Percentiles rank a stretch among this genome's conserved stretches.
phyloP scores from a whole-genome alignment of 331 rosid species.

The Arachis monticola region DNA sequence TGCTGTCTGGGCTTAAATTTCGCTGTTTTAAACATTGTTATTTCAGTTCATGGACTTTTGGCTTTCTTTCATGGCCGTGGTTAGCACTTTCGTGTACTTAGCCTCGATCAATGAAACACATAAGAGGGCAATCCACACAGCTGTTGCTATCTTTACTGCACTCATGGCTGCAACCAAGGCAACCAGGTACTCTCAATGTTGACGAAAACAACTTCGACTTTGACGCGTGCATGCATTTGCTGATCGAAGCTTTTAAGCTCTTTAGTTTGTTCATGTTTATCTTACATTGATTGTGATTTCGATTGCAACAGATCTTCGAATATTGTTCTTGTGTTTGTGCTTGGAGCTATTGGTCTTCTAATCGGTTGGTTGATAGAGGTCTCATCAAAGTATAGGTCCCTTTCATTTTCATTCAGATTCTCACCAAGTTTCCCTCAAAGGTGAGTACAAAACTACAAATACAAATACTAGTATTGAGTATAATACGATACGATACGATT shows the following conservation, averaged over 20 bases:
- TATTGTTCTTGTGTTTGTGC: constrained; percentile 22
- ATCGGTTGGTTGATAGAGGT: constrained; percentile 89
- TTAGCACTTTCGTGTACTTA: constrained; percentile 86
- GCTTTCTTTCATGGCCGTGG: constrained; percentile 98
- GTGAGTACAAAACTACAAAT: constrained; percentile 39
- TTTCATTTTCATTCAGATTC: constrained; percentile 58
- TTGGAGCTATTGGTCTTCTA: constrained; percentile 77
- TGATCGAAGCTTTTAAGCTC: constrained; percentile 1
- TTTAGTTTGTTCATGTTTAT: constrained; percentile 32
- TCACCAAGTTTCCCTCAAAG: constrained; percentile 59
- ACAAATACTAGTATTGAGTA: too few species aligned
- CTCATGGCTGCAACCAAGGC: constrained; percentile 85
- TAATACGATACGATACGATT: too few species aligned
- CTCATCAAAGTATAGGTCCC: constrained; percentile 62
- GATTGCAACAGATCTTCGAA: not conserved
- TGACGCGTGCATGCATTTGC: not conserved
- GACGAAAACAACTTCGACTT: constrained; percentile 6
- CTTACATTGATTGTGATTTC: constrained; percentile 2
- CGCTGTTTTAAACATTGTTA: constrained; percentile 33
- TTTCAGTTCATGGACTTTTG: constrained; percentile 98
- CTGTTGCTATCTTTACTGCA: constrained; percentile 86
- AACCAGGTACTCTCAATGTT: constrained; percentile 67
- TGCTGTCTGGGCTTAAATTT: not conserved
- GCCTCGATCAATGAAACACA: constrained; percentile 70
- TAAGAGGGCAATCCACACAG: constrained; percentile 85